Percentiles rank a stretch among this genome's conserved stretches.
These are phyloP conservation scores for Paramyrothecium sp. DNA, from an alignment of 2,329 filamentous ascomycete genomes.

Conservation along the genomic window DNA sequence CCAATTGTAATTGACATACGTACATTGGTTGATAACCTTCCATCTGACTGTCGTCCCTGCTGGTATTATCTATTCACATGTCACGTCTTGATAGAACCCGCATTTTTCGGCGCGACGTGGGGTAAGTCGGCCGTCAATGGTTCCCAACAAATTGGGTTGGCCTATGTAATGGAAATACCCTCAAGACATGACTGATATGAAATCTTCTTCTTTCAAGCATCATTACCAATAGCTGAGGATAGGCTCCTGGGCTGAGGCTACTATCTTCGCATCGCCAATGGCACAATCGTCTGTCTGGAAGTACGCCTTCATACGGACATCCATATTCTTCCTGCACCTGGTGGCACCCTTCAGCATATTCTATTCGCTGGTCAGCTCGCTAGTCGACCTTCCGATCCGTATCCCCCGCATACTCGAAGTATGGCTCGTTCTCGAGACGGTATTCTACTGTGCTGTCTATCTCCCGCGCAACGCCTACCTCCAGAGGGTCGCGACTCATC, in stretches of 20 bases:
- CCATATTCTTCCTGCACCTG: slow-evolving; percentile 45
- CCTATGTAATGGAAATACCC: slow-evolving; percentile 1
- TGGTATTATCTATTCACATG: slow-evolving; percentile 4
- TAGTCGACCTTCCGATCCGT: slow-evolving; percentile 21
- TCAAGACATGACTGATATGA: slow-evolving; percentile 1
- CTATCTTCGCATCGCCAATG: not conserved
- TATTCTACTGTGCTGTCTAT: slow-evolving; percentile 54
- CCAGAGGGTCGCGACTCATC: slow-evolving; percentile 50
- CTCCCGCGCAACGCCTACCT: slow-evolving; percentile 49
- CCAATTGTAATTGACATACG: slow-evolving; percentile 3
- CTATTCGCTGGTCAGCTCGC: slow-evolving; percentile 34
- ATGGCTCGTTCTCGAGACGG: slow-evolving; percentile 47
- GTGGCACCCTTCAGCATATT: slow-evolving; percentile 48
- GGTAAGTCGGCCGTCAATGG: slow-evolving; percentile 1
- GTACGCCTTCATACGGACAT: slow-evolving; percentile 39
- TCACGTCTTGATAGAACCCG: slow-evolving; percentile 1
- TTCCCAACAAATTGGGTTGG: slow-evolving; percentile 1
- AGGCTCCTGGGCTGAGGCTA: not conserved
- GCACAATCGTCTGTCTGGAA: slow-evolving; percentile 16
- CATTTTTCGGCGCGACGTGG: slow-evolving; percentile 3
- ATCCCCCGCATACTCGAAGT: slow-evolving; percentile 32
- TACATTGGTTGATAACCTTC: slow-evolving; percentile 2
- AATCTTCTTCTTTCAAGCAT: slow-evolving; percentile 2
- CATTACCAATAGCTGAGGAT: slow-evolving; percentile 3
- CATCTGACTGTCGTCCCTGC: slow-evolving; percentile 1